Percentiles rank a stretch among this genome's conserved stretches.
Conservation (phyloP, 2,329 filamentous ascomycete species). For the Teratosphaeria nubilosa region DNA sequence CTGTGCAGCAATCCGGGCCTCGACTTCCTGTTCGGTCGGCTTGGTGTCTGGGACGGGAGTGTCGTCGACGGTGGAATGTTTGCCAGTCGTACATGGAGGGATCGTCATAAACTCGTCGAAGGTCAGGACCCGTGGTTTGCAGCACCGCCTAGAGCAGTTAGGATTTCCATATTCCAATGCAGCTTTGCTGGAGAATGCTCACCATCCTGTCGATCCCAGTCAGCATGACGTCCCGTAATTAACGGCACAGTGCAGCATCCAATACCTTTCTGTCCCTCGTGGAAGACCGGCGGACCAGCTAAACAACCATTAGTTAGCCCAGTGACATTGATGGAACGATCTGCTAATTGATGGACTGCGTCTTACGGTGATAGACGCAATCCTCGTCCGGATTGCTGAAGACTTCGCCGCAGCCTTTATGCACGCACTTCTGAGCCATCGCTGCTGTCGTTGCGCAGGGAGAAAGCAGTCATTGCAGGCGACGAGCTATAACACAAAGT, state of each 20-base stretch:
- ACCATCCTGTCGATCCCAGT: not conserved
- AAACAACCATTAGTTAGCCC: slow-evolving; percentile 4
- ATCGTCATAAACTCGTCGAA: slow-evolving; percentile 98
- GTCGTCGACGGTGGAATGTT: slow-evolving; percentile 80
- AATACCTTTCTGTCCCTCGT: slow-evolving; percentile 95
- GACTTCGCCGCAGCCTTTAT: slow-evolving; percentile 86
- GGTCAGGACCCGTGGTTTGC: slow-evolving; percentile 89
- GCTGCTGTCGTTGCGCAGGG: not conserved
- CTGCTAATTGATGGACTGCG: not conserved
- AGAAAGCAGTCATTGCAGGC: not conserved
- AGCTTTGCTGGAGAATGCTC: not conserved
- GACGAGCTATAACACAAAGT: not conserved
- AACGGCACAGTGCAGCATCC: not conserved
- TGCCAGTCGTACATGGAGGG: slow-evolving; percentile 82
- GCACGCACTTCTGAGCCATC: slow-evolving; percentile 86
- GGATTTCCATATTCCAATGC: not conserved
- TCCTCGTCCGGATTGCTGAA: slow-evolving; percentile 74
- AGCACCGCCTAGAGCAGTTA: slow-evolving; percentile 85
- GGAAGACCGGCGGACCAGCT: slow-evolving; percentile 60
- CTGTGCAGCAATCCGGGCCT: slow-evolving; percentile 22
- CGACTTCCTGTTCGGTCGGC: slow-evolving; percentile 19
- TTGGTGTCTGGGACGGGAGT: slow-evolving; percentile 35
- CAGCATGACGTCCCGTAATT: not conserved
- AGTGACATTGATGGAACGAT: not conserved
- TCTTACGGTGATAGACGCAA: slow-evolving; percentile 72